phyloP scores from a whole-genome alignment of 2,329 filamentous ascomycete genomes.

The Diplodia scrobiculata region DNA sequence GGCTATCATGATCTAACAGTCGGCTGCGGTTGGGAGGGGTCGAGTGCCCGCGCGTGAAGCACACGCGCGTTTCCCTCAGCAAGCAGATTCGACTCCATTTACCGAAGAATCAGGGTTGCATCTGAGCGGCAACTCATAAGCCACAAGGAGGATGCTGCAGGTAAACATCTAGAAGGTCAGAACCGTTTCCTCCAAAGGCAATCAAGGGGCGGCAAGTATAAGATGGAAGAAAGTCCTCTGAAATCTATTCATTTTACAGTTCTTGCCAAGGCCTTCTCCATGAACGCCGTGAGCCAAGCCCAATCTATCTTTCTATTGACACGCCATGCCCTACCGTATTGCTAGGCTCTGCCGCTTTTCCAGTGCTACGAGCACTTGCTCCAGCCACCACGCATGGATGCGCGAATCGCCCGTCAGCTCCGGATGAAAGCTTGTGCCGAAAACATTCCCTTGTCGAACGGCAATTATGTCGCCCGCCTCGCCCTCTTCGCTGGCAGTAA shows the following conservation, averaged over 20 bases:
- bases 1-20: conserved; percentile 2
- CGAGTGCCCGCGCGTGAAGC: neutral
- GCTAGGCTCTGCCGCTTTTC: conserved; percentile 28
- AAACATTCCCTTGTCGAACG: conserved; percentile 84
- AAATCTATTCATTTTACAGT: conserved; percentile 7
- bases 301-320: conserved; percentile 2
- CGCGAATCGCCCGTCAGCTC: conserved; percentile 85
- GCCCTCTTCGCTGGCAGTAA: conserved; percentile 50
- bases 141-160: conserved; percentile 6
- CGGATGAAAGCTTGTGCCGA: conserved; percentile 94
- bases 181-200: neutral
- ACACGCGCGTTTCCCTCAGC: neutral
- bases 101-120: conserved; percentile 11
- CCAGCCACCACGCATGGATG: conserved; percentile 93
- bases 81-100: neutral
- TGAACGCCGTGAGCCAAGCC: conserved; percentile 6
- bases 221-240: neutral
- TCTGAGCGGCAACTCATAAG: neutral
- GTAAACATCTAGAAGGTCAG: neutral
- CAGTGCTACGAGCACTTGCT: conserved; percentile 58
- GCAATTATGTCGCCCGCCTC: conserved; percentile 78
- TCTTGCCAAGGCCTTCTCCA: neutral
- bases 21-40: neutral
- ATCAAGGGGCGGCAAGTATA: conserved; percentile 11
- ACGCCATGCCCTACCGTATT: conserved; percentile 2